Evolutionary conservation across 768 basidiomycete genomes (phyloP).

Genomic region (Pholiota molesta): DNA sequence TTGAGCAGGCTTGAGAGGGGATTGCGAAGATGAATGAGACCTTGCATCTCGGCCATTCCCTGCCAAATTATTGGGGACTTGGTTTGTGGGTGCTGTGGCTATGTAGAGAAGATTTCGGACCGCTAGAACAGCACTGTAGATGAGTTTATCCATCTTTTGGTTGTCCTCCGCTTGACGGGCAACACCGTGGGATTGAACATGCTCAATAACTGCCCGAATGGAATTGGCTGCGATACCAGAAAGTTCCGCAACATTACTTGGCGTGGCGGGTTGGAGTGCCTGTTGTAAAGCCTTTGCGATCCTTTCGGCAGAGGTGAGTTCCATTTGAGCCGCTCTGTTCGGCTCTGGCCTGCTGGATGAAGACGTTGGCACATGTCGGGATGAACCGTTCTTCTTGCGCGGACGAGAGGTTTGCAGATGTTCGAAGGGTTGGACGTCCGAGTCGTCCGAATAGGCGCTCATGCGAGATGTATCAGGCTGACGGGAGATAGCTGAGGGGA

Average conservation of each 20-base stretch:
- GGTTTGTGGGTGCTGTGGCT: slow-evolving; percentile 59
- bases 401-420: slow-evolving; percentile 27
- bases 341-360: slow-evolving; percentile 16
- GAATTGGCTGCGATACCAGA: slow-evolving; percentile 58
- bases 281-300: slow-evolving; percentile 69
- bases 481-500: slow-evolving; percentile 27
- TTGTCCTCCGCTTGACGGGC: slow-evolving; percentile 57
- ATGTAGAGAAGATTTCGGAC: slow-evolving; percentile 80
- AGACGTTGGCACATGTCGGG: slow-evolving; percentile 14
- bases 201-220: slow-evolving; percentile 65
- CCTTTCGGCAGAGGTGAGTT: slow-evolving; percentile 68
- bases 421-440: slow-evolving; percentile 63
- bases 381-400: slow-evolving; percentile 31
- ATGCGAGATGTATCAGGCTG: slow-evolving; percentile 44
- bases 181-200: slow-evolving; percentile 49
- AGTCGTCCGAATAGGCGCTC: slow-evolving; percentile 82
- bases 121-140: slow-evolving; percentile 65
- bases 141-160: slow-evolving; percentile 61
- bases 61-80: slow-evolving; percentile 57
- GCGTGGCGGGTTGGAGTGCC: slow-evolving; percentile 56
- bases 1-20: slow-evolving; percentile 77
- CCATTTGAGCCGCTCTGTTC: slow-evolving; percentile 32
- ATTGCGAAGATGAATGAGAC: slow-evolving; percentile 47
- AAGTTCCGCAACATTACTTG: slow-evolving; percentile 63
- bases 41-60: slow-evolving; percentile 47